phyloP scores from a whole-genome alignment of 169 alveolate genomes.

The Plasmodium falciparum region DNA sequence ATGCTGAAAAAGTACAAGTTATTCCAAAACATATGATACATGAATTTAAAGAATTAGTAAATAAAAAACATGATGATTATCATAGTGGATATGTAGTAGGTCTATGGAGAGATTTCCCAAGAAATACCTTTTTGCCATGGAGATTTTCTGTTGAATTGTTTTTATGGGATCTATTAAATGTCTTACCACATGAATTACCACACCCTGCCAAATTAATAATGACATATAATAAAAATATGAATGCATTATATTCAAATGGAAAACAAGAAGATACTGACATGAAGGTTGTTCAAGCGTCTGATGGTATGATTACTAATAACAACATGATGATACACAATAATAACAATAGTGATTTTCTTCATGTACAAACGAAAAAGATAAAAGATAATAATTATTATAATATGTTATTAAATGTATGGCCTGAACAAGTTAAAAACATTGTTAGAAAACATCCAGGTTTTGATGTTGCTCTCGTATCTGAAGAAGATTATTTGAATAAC shows the following conservation, averaged over 20 bases:
- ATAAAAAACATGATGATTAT: slow-evolving; percentile 30
- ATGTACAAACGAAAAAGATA: background rate
- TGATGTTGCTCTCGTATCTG: slow-evolving; percentile 41
- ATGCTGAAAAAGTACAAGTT: slow-evolving; percentile 6
- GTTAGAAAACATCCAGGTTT: slow-evolving; percentile 10
- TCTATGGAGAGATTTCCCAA: slow-evolving; percentile 70
- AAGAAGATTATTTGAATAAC: slow-evolving; percentile 21
- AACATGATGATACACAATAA: no score
- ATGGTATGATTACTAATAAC: background rate
- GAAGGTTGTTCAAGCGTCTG: no score
- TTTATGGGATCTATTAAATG: slow-evolving; percentile 53
- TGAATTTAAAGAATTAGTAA: slow-evolving; percentile 13
- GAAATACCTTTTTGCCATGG: slow-evolving; percentile 20
- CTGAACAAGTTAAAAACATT: background rate
- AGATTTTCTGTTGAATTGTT: slow-evolving; percentile 59
- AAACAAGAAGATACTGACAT: background rate
- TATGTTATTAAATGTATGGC: slow-evolving; percentile 12
- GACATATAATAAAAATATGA: slow-evolving; percentile 5
- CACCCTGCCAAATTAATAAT: slow-evolving; percentile 52
- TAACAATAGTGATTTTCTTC: background rate
- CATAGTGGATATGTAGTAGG: slow-evolving; percentile 46
- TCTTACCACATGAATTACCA: slow-evolving; percentile 62
- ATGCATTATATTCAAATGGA: background rate
- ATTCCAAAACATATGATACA: slow-evolving; percentile 12
- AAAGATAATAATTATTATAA: background rate